phyloP scores from a whole-genome alignment of 1,139 yeast species.

The Geotrichum australiense region DNA sequence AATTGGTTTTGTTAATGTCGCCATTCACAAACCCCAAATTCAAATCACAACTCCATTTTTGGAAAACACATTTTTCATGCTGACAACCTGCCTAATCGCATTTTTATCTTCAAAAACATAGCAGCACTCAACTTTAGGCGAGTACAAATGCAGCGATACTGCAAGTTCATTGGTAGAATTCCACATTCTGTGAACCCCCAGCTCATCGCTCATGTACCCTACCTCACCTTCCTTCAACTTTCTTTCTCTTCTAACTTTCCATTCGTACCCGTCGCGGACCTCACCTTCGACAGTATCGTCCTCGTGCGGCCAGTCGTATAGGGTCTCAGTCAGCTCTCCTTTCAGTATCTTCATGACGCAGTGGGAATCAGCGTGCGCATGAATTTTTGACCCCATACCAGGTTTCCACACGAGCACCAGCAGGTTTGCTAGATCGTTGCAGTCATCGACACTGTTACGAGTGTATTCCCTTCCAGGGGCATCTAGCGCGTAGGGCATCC shows the following conservation, averaged over 20 bases:
- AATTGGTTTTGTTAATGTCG: too few species aligned
- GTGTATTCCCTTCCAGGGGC: slow-evolving; percentile 44
- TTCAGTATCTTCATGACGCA: slow-evolving; percentile 49
- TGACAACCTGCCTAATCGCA: slow-evolving; percentile 51
- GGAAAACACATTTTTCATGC: slow-evolving; percentile 55
- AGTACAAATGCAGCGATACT: slow-evolving; percentile 67
- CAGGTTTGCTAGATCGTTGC: slow-evolving; percentile 62
- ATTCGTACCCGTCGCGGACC: slow-evolving; percentile 15
- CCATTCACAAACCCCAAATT: too few species aligned
- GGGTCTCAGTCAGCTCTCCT: slow-evolving; percentile 53
- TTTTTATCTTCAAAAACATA: slow-evolving; percentile 49
- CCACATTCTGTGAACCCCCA: slow-evolving; percentile 61
- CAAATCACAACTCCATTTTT: slow-evolving; percentile 48
- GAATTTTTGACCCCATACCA: slow-evolving; percentile 58
- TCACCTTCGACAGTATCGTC: slow-evolving; percentile 15
- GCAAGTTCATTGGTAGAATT: slow-evolving; percentile 46
- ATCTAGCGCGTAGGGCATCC: slow-evolving; percentile 53
- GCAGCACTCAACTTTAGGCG: slow-evolving; percentile 74
- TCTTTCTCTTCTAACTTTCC: slow-evolving; percentile 32
- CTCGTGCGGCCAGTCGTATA: slow-evolving; percentile 48
- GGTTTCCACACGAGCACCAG: slow-evolving; percentile 69
- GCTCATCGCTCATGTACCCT: slow-evolving; percentile 58
- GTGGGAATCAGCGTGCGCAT: slow-evolving; percentile 74
- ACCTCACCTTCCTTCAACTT: slow-evolving; percentile 43
- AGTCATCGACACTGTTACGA: slow-evolving; percentile 57